Base-by-base conservation (phyloP, 306 rosid species). In the Senna siamea region DNA sequence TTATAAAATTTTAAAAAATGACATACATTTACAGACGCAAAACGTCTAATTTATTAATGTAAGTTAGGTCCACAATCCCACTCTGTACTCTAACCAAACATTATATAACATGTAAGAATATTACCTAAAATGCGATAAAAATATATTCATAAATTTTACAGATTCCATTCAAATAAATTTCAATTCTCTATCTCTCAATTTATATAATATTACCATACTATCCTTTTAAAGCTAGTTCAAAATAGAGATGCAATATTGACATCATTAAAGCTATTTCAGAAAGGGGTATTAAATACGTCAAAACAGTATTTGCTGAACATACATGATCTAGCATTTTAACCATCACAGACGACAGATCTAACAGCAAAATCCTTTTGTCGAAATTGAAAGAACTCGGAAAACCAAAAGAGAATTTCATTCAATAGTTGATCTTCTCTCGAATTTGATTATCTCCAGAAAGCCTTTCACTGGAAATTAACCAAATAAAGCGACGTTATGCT, bases 391-490 rank as follows among this genome's bases (percentile, higher is more conserved):
- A 78, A 72, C 64, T 70, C 83, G 56, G 74, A 59, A 66, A 72
- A 60, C 76, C 70, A 75, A 41, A 48, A 51, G 79, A 73, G 80
- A 76, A 62, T 80, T 79, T 65, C 58, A 65, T 74, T 76, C 76
- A 80, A 66, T 37, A 55, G 46, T 53, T 61, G 77, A 76, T 75
- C 74, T 70, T 66, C 81, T 71, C 85, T 73, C 50, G 38, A 77
- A 58, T 38, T 58, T n/a, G 77, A 75, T 75, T 78, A 57, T 75
- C 72, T 76, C 83, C 67, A 6, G 46, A 71, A 82, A 35, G 86
- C 84, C 88, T 79, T 81, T 66, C 68, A 13, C 73, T 3, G 80
- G 75, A 48, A 73, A 78, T 38, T 80, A 84, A 68, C 77, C 69
- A 53, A 73, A 74, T 37, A 79, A 65, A 69, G 70, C 78, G 40